Conservation (phyloP, 2,329 filamentous ascomycete species). For the Botryotinia convoluta region DNA sequence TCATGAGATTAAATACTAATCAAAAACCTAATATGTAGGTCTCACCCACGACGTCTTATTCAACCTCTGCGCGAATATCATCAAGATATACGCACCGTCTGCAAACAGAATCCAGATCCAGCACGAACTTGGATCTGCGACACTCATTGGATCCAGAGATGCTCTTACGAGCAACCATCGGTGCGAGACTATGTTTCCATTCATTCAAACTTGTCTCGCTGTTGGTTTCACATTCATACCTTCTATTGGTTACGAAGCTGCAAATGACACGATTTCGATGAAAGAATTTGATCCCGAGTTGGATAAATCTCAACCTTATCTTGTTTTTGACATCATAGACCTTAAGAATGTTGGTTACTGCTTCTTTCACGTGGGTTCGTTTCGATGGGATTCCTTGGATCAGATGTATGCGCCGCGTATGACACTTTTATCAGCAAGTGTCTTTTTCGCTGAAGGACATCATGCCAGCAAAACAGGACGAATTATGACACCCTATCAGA, state of each 20-base stretch:
- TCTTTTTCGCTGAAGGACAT: not conserved
- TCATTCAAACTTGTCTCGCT: not conserved
- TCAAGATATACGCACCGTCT: conserved; percentile 25
- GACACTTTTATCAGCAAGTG: not conserved
- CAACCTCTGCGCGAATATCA: conserved; percentile 16
- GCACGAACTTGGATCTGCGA: conserved; percentile 24
- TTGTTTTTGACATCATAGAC: conserved; percentile 32
- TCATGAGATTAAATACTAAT: not conserved
- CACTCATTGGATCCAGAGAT: not conserved
- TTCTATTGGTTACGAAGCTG: not conserved
- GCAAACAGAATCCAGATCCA: conserved; percentile 24
- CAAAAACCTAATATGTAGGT: not conserved
- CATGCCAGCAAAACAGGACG: not conserved
- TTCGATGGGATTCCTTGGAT: not conserved
- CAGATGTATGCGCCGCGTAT: not conserved
- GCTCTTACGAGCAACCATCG: not conserved
- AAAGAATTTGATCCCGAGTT: not conserved
- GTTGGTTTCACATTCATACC: not conserved
- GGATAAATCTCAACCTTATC: not conserved
- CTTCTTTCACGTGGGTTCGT: conserved; percentile 17
- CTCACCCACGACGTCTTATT: not conserved
- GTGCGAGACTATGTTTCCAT: not conserved
- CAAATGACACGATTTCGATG: not conserved
- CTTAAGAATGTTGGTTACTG: conserved; percentile 24
- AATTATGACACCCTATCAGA: not conserved